Evolutionary conservation across 1,284 basidiomycete species (phyloP).

Genomic region (Marasmius fiardii): DNA sequence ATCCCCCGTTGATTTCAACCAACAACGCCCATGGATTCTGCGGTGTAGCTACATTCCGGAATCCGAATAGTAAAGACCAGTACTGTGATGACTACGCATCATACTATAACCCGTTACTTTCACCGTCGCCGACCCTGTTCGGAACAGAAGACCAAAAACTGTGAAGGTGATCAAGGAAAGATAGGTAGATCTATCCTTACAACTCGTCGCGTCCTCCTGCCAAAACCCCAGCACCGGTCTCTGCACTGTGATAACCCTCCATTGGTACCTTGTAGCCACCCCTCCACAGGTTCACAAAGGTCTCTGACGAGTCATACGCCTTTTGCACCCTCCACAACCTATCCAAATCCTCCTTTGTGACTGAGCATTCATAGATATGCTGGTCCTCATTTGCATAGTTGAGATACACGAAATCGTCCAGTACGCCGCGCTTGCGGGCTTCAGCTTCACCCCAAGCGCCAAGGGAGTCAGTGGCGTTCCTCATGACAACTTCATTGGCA

Average conservation of each 20-base stretch:
- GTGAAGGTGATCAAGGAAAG: too few species aligned
- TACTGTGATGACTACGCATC: too few species aligned
- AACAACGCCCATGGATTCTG: too few species aligned
- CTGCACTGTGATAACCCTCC: background rate
- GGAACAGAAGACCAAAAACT: too few species aligned
- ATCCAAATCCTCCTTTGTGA: background rate
- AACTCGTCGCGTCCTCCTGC: background rate
- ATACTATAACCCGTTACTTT: too few species aligned
- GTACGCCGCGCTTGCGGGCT: background rate
- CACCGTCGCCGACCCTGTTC: too few species aligned
- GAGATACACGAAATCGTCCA: constrained; percentile 8
- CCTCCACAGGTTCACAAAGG: constrained; percentile 3
- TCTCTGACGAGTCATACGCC: constrained; percentile 2
- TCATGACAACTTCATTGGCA: background rate
- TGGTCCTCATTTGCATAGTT: constrained; percentile 9
- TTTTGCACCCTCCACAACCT: background rate
- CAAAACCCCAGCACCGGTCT: background rate
- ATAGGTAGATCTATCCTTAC: too few species aligned
- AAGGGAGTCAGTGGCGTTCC: background rate
- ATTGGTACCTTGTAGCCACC: constrained; percentile 11
- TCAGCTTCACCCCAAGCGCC: constrained; percentile 1
- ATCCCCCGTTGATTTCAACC: too few species aligned
- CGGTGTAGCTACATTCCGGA: too few species aligned
- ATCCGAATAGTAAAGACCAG: too few species aligned
- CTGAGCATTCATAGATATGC: constrained; percentile 1